These are phyloP conservation scores for Penicillium sp. DNA, from an alignment of 2,329 filamentous ascomycete species.

Conservation along the genomic window DNA sequence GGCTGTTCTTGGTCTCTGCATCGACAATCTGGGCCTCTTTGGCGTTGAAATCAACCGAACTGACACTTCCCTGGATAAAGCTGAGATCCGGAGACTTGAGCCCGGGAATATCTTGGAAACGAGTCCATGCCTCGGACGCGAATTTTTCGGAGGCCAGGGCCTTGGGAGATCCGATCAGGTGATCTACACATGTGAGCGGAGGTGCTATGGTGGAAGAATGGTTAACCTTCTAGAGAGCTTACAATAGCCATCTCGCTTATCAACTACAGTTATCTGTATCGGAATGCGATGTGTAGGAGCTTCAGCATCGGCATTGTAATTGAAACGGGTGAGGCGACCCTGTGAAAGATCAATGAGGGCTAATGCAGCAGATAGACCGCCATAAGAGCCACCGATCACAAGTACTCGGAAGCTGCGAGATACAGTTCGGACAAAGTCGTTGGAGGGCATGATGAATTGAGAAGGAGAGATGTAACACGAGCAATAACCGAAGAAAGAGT, in stretches of 20 bases:
- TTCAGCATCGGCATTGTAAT: conserved; percentile 23
- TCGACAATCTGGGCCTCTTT: conserved; percentile 61
- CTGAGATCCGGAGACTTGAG: conserved; percentile 62
- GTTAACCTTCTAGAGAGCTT: conserved; percentile 20
- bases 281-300: conserved; percentile 47
- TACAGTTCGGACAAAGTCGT: conserved; percentile 23
- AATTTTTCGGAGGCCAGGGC: conserved; percentile 64
- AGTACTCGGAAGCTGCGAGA: conserved; percentile 53
- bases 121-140: conserved; percentile 67
- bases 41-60: conserved; percentile 56
- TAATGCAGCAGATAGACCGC: conserved; percentile 64
- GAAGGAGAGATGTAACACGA: not conserved
- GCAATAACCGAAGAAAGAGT: not conserved
- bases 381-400: conserved; percentile 69
- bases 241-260: conserved; percentile 84
- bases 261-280: conserved; percentile 69
- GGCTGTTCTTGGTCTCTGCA: conserved; percentile 43
- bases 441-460: conserved; percentile 26
- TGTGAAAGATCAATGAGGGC: conserved; percentile 66
- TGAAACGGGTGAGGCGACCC: conserved; percentile 53
- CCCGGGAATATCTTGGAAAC: conserved; percentile 64
- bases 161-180: conserved; percentile 72
- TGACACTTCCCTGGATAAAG: conserved; percentile 65
- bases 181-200: conserved; percentile 50
- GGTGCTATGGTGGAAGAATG: too few relatives aligned